Evolutionary conservation across 331 rosid genomes (phyloP).

Genomic region (Cydonia oblonga): DNA sequence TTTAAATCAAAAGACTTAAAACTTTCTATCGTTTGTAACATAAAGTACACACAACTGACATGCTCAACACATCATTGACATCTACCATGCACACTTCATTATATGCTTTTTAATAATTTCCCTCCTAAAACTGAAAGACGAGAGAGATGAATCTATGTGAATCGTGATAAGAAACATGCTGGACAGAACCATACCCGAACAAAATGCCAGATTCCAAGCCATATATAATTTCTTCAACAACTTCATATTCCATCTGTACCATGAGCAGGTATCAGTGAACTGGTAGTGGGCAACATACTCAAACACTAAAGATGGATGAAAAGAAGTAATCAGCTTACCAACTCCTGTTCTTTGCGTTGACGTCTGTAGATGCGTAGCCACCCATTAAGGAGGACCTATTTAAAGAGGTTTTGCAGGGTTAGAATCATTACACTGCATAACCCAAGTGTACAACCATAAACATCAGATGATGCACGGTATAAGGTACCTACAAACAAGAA

Average conservation of each 20-base stretch:
- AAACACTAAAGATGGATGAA: constrained; percentile 13
- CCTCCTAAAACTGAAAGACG: constrained; percentile 4
- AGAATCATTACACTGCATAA: constrained; percentile 1
- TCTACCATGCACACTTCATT: neutral
- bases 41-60: neutral
- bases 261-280: constrained; percentile 19
- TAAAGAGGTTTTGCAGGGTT: constrained; percentile 11
- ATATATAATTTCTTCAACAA: constrained; percentile 85
- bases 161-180: constrained; percentile 2
- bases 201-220: constrained; percentile 97
- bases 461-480: constrained; percentile 32
- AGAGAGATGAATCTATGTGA: constrained; percentile 9
- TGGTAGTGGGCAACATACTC: neutral
- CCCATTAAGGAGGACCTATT: constrained; percentile 70
- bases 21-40: neutral
- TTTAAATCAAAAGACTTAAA: neutral
- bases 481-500: constrained; percentile 99
- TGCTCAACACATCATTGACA: neutral
- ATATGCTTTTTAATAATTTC: neutral
- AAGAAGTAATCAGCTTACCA: constrained; percentile 46
- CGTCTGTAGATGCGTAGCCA: constrained; percentile 83
- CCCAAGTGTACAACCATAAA: neutral
- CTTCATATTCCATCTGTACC: constrained; percentile 86
- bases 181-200: constrained; percentile 62
- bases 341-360: constrained; percentile 82